Evolutionary conservation across 2,329 filamentous ascomycete genomes (phyloP), one percentile per base, ranked within the genome.

Genomic region (Cercospora zeina): DNA sequence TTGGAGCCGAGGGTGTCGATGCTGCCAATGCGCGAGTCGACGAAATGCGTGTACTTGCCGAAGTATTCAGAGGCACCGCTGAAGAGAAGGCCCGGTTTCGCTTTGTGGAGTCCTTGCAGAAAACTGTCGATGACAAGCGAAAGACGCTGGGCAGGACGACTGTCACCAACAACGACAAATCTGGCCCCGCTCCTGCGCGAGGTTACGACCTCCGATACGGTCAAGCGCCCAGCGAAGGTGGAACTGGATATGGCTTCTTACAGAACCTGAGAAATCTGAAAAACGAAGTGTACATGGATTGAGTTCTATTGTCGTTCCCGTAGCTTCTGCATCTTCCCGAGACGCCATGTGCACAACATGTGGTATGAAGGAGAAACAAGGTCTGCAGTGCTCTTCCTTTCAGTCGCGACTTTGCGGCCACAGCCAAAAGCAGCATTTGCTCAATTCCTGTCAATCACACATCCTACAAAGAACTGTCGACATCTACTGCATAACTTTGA

Each of bases 41-140:
- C 71, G 86, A 90, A 72, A 81, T 97, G 60, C 88, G 91, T 71
- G 84, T 87, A 65, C 77, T 97, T 66, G 86, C 87, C 3, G 78
- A 78, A n/a, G 87, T 99, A 21, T 99, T 95, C 93, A 93, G 89
- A 74, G 92, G 92, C n/a, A 97, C 95, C 2, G 89, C 90, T 0
- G 95, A 99, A 78, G 95, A 97, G 75, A 96, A 90, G 77, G 91
- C 91, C 5, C 82, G 95, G 58, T 79, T 79, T 9, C 89, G 86
- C 71, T 92, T 97, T 73, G 87, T 99, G 16, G 93, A 97, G 67
- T 83, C 84, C 56, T 75, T 99, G 69, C 86, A 87, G 34, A 91
- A 87, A 79, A 83, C 91, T 76, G 90, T 96, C 1, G 92, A 97
- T 72, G 93, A 97, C 24, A 80, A 80, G 67, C 78, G 80, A 66